These are phyloP conservation scores for Alternaria sp. DNA, from an alignment of 2,329 filamentous ascomycete genomes.

Conservation along the genomic window DNA sequence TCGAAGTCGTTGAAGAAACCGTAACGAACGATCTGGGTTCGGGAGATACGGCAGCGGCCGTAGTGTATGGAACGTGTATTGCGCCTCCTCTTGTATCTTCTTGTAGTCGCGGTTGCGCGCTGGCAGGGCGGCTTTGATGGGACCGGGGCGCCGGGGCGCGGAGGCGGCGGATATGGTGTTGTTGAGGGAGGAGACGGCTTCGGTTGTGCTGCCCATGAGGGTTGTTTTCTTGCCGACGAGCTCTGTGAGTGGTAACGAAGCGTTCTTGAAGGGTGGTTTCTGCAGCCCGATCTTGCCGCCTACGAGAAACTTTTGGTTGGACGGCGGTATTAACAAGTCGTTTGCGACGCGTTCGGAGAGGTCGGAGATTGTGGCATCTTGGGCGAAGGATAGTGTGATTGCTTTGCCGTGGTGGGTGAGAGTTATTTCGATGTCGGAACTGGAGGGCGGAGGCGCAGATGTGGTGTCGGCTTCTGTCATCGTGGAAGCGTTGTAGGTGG, in stretches of 20 bases:
- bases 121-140: conserved; percentile 50
- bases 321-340: conserved; percentile 63
- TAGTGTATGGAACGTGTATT: conserved; percentile 82
- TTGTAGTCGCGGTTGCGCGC: conserved; percentile 54
- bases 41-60: conserved; percentile 79
- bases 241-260: conserved; percentile 56
- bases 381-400: conserved; percentile 55
- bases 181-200: conserved; percentile 64
- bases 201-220: conserved; percentile 67
- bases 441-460: conserved; percentile 10
- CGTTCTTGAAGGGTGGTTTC: conserved; percentile 68
- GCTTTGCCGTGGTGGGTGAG: conserved; percentile 63
- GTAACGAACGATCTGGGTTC: conserved; percentile 71
- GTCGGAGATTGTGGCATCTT: conserved; percentile 61
- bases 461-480: conserved; percentile 22
- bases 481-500: not conserved
- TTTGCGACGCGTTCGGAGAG: conserved; percentile 65
- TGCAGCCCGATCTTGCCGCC: conserved; percentile 69
- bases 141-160: conserved; percentile 48
- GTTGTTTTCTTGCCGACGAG: conserved; percentile 66
- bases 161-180: conserved; percentile 47
- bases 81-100: conserved; percentile 62
- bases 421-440: conserved; percentile 48
- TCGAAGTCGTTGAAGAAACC: conserved; percentile 76
- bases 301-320: conserved; percentile 72